Percentiles rank a stretch among this genome's conserved stretches.
These are phyloP conservation scores for Zygoascus hellenicus DNA, from an alignment of 1,139 yeast genomes.

Conservation along the genomic window DNA sequence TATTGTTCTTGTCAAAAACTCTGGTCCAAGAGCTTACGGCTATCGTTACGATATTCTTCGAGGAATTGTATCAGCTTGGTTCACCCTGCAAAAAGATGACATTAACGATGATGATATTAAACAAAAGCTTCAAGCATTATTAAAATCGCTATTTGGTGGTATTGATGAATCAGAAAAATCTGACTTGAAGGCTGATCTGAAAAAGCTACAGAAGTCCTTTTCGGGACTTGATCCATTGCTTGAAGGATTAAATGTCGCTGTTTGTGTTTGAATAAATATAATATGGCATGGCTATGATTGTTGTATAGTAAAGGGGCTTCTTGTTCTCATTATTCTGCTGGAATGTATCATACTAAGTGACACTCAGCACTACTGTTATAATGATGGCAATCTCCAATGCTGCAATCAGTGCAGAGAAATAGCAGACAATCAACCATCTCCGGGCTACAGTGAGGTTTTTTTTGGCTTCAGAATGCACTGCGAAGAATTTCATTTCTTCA, in stretches of 20 bases:
- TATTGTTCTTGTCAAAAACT: conserved; percentile 21
- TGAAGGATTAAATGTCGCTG: no score
- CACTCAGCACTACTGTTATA: neutral
- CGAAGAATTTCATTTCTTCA: neutral
- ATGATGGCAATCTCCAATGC: neutral
- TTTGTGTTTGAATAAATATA: no score
- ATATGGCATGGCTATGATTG: no score
- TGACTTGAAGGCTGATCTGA: no score
- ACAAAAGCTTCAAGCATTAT: no score
- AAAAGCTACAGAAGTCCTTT: no score
- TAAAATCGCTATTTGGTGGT: no score
- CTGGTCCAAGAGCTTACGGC: conserved; percentile 33
- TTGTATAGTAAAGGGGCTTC: no score
- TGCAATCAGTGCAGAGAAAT: neutral
- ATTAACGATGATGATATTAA: neutral
- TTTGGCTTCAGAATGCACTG: neutral
- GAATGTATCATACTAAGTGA: no score
- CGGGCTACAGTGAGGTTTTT: neutral
- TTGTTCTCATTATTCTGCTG: no score
- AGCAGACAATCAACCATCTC: neutral
- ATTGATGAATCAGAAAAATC: no score
- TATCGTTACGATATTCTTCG: conserved; percentile 35
- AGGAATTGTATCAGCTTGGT: conserved; percentile 29
- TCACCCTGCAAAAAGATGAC: conserved; percentile 13
- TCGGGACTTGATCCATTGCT: no score